Evolutionary conservation across 2,329 filamentous ascomycete genomes (phyloP), one percentile per base, ranked within the genome.

Genomic region (Aphanocladium album): DNA sequence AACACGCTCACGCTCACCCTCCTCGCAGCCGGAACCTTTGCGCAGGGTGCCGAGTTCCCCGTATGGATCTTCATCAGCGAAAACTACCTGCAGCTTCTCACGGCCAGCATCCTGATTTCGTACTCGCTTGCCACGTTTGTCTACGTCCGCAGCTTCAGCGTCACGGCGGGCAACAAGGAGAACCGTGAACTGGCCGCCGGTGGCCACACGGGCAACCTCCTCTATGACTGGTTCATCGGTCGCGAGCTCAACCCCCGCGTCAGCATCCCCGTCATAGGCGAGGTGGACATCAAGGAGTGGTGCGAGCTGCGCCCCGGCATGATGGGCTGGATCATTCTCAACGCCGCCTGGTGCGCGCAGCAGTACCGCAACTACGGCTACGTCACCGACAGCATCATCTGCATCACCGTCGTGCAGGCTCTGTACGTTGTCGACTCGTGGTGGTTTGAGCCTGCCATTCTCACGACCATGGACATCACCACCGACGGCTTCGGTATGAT

Each of bases 201-300:
- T 47, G 93, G 92, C 17, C 84, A 89, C 70, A 87, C 86, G 1
- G 93, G 92, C 61, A 97, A 96, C 74, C 77, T 91, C 64, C 76
- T 97, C 41, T 97, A 98, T 73, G 93, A 98, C 75, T 98, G 91
- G 86, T 98, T 92, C 77, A 97, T 98, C 65, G 93, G 93, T 21
- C 90, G 93, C 30, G 93, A 98, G 74, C 86, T 98, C 63, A 98
- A 98, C 76, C 93, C 93, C 3, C 90, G 93, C 53, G 75, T 96
- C 62, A 85, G 82, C 0, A 77, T 96, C 25, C 92, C 92, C 2
- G 73, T 96, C 53, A 81, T 96, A 64, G 91, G 91, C 62, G 89
- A 91, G 67, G 82, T 97, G 54, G 93, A 98, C 70, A 89, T 98
- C 75, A 97, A 97, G 76, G 82, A 88, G 62, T 97, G 88, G 74